Evolutionary conservation across 495 filamentous ascomycete species (phyloP).

Genomic region (Penicillium tannophilum): DNA sequence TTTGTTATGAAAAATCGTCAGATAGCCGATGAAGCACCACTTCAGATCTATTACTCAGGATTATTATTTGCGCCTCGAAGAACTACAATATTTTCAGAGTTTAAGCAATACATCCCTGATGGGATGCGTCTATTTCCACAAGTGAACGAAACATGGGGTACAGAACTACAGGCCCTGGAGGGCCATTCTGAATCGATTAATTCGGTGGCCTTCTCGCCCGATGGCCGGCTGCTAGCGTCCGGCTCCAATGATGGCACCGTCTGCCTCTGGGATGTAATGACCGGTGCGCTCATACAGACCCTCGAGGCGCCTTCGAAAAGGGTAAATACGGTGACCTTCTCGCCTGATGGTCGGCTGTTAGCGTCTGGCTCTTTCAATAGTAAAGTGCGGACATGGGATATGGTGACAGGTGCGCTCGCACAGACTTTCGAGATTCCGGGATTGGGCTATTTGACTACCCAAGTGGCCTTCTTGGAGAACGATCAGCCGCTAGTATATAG

Average conservation of each 20-base stretch:
- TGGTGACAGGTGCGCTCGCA: too few species aligned
- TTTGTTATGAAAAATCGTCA: constrained; percentile 6
- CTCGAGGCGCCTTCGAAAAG: neutral
- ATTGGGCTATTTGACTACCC: too few species aligned
- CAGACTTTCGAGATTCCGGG: too few species aligned
- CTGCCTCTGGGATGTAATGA: neutral
- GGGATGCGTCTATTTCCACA: neutral
- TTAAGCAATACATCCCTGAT: neutral
- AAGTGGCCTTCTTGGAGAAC: too few species aligned
- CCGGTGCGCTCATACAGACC: neutral
- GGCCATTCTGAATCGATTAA: constrained; percentile 1
- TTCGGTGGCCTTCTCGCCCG: constrained; percentile 6
- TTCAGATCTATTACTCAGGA: neutral
- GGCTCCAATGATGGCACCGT: neutral
- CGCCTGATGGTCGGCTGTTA: neutral
- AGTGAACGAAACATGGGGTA: neutral
- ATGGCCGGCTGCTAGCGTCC: constrained; percentile 6
- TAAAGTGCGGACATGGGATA: too few species aligned
- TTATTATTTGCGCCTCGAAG: neutral
- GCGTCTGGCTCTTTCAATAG: too few species aligned
- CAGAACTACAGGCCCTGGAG: neutral
- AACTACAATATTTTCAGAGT: neutral
- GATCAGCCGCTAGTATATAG: too few species aligned
- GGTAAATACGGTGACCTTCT: neutral
- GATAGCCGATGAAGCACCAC: neutral